Evolutionary conservation across 352 stramenopile species (phyloP).

Genomic region (Phytophthora podocarpi): DNA sequence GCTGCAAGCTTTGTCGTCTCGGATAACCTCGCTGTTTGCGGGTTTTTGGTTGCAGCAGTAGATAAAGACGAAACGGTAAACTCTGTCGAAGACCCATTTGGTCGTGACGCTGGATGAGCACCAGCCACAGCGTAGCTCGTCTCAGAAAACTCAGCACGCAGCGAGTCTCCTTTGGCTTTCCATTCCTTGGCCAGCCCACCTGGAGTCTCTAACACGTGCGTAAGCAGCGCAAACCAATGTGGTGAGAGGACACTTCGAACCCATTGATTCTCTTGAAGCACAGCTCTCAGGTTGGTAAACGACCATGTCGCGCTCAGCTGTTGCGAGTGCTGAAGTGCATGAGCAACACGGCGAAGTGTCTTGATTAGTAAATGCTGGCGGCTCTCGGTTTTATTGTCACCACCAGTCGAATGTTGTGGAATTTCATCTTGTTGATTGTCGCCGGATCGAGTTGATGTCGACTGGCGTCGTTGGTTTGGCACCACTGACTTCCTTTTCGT

Average conservation of each 20-base stretch:
- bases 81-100: slow-evolving; percentile 11
- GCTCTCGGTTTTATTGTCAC: background rate
- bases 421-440: background rate
- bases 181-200: slow-evolving; percentile 53
- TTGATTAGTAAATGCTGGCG: slow-evolving; percentile 14
- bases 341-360: slow-evolving; percentile 31
- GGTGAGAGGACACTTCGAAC: slow-evolving; percentile 39
- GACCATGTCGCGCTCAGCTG: slow-evolving; percentile 51
- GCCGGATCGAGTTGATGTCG: background rate
- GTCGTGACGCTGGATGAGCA: slow-evolving; percentile 1
- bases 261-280: slow-evolving; percentile 54
- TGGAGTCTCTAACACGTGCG: slow-evolving; percentile 36
- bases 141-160: slow-evolving; percentile 60
- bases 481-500: slow-evolving; percentile 18
- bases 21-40: background rate
- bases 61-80: slow-evolving; percentile 10
- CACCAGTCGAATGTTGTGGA: background rate
- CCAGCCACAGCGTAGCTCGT: slow-evolving; percentile 24
- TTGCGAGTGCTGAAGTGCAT: slow-evolving; percentile 39
- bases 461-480: slow-evolving; percentile 2
- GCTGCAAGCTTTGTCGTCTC: slow-evolving; percentile 12
- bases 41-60: slow-evolving; percentile 10
- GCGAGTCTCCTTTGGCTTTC: slow-evolving; percentile 51
- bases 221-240: slow-evolving; percentile 28
- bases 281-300: slow-evolving; percentile 36